These are phyloP conservation scores for Blastocystis sp. DNA, from an alignment of 352 stramenopile species.

Conservation along the genomic window DNA sequence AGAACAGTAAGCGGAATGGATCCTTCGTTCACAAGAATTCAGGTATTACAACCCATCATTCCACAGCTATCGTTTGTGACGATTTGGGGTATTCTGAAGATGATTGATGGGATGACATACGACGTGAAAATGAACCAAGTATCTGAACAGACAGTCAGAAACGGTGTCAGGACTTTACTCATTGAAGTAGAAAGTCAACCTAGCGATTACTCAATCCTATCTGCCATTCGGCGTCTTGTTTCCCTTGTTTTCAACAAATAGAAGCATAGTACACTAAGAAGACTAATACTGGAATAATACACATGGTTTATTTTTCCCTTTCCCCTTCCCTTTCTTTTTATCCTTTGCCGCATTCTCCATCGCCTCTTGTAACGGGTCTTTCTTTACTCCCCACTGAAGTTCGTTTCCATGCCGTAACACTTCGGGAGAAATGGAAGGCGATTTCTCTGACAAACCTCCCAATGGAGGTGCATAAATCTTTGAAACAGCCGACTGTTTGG, in stretches of 20 bases:
- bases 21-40: not conserved
- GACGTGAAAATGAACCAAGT: not conserved
- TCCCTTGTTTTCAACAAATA: constrained; percentile 16
- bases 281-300: constrained; percentile 2
- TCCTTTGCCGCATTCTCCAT: constrained; percentile 16
- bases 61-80: not conserved
- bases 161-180: not conserved
- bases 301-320: not conserved
- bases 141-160: not conserved
- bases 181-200: not conserved
- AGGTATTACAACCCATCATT: not conserved
- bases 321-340: constrained; percentile 21
- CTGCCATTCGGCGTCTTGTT: not conserved
- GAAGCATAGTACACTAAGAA: not conserved
- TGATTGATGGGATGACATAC: not conserved
- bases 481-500: not conserved
- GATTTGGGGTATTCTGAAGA: not conserved
- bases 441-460: not conserved
- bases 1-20: not conserved
- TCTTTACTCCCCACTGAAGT: not conserved
- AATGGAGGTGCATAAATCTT: not conserved
- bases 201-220: not conserved
- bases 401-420: too few species aligned
- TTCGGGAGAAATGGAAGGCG: not conserved
- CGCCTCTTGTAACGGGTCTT: not conserved